Evolutionary conservation across 176 grass and related monocot species (phyloP).

Genomic region (Cenchrus americanus): DNA sequence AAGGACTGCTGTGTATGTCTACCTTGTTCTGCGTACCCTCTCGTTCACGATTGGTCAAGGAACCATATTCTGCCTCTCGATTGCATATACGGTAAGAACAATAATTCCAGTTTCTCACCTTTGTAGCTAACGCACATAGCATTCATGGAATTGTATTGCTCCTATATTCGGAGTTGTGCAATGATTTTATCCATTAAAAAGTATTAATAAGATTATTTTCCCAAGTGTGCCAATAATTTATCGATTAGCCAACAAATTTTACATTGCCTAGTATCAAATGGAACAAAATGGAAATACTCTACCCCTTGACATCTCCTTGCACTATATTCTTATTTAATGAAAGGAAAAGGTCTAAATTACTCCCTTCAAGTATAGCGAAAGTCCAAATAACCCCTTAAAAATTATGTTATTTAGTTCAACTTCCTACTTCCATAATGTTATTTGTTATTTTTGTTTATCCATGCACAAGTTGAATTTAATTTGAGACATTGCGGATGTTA

Average conservation of each 20-base stretch:
- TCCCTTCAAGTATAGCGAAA: too few species aligned
- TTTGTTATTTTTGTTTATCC: too few species aligned
- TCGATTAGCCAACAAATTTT: not conserved
- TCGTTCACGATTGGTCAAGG: constrained; percentile 81
- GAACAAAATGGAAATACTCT: too few species aligned
- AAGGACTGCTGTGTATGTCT: constrained; percentile 58
- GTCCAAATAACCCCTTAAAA: too few species aligned
- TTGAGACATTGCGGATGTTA: too few species aligned
- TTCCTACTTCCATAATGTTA: too few species aligned
- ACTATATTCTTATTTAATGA: too few species aligned
- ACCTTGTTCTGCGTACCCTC: constrained; percentile 64
- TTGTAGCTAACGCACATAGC: not conserved
- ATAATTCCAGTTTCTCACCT: not conserved
- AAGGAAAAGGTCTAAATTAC: too few species aligned
- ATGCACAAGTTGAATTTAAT: too few species aligned
- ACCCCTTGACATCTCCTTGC: too few species aligned
- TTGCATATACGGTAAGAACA: constrained; percentile 68
- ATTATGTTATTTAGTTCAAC: too few species aligned
- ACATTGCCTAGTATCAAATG: not conserved
- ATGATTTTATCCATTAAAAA: not conserved
- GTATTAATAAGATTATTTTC: not conserved
- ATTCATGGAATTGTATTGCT: not conserved
- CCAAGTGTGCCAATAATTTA: not conserved
- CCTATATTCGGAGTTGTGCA: not conserved
- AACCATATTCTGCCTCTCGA: constrained; percentile 72